Conservation (phyloP, 2,329 filamentous ascomycete species). For the Monilinia fructicola region DNA sequence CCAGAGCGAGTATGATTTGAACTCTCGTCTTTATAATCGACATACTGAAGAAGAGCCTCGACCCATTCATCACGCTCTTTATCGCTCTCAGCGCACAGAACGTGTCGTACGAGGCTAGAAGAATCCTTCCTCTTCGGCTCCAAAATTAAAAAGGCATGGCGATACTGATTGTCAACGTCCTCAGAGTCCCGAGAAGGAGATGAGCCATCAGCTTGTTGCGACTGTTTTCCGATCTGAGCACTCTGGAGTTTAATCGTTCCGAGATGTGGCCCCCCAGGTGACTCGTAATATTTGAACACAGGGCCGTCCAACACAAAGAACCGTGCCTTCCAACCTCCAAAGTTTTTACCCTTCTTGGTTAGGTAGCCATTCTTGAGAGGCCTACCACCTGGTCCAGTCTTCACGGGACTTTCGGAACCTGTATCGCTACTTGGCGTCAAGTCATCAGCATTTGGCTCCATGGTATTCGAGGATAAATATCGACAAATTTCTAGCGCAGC, state of each 20-base stretch:
- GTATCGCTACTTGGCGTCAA: conserved; percentile 44
- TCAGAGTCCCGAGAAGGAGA: conserved; percentile 65
- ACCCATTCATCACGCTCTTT: conserved; percentile 93
- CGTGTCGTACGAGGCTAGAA: conserved; percentile 81
- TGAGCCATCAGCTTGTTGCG: conserved; percentile 56
- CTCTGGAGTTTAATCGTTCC: conserved; percentile 90
- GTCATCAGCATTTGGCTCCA: conserved; percentile 63
- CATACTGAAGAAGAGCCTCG: conserved; percentile 82
- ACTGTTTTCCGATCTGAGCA: conserved; percentile 92
- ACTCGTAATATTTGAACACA: conserved; percentile 85
- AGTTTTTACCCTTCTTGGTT: conserved; percentile 97
- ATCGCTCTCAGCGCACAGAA: conserved; percentile 94
- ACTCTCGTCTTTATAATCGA: conserved; percentile 67
- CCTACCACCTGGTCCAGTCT: conserved; percentile 60
- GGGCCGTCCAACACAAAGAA: conserved; percentile 70
- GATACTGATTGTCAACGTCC: conserved; percentile 88
- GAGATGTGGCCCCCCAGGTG: conserved; percentile 83
- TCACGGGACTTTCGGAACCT: conserved; percentile 44
- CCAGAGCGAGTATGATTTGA: conserved; percentile 44
- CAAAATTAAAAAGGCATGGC: conserved; percentile 90
- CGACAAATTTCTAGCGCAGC: conserved; percentile 81
- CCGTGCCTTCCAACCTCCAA: conserved; percentile 94
- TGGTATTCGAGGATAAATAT: conserved; percentile 71
- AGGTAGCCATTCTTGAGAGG: conserved; percentile 84
- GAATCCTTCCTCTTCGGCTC: conserved; percentile 98